A percentile compares a stretch with the other conserved stretches of the same genome.
These are phyloP conservation scores for Hortaea werneckii DNA, from an alignment of 2,329 filamentous ascomycete genomes.

Conservation along the genomic window DNA sequence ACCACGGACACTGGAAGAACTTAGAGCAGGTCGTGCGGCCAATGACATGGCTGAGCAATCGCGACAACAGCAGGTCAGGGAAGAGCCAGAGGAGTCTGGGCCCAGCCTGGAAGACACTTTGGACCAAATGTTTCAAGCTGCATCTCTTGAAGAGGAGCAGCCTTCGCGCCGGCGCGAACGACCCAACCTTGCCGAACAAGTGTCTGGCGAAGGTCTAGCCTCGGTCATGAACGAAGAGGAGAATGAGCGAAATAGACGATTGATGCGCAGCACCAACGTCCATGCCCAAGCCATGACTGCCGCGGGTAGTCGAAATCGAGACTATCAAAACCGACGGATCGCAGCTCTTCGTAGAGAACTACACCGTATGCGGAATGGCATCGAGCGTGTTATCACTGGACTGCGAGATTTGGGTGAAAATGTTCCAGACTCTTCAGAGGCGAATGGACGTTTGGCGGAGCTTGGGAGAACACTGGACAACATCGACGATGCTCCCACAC, in stretches of 20 bases:
- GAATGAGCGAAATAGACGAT: not conserved
- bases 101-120: slow-evolving; percentile 25
- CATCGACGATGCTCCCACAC: slow-evolving; percentile 14
- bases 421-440: slow-evolving; percentile 23
- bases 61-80: slow-evolving; percentile 5
- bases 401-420: slow-evolving; percentile 27
- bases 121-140: slow-evolving; percentile 24
- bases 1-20: slow-evolving; percentile 37
- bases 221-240: slow-evolving; percentile 11
- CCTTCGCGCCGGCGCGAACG: not conserved
- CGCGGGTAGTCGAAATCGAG: slow-evolving; percentile 20
- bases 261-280: slow-evolving; percentile 7
- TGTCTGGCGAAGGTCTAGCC: not conserved
- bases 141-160: slow-evolving; percentile 15
- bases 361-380: slow-evolving; percentile 27
- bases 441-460: slow-evolving; percentile 18
- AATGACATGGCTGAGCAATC: slow-evolving; percentile 18
- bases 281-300: slow-evolving; percentile 20
- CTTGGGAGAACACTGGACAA: slow-evolving; percentile 22
- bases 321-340: slow-evolving; percentile 26
- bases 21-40: slow-evolving; percentile 26
- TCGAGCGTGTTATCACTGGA: slow-evolving; percentile 28
- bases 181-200: not conserved
- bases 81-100: slow-evolving; percentile 8
- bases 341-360: slow-evolving; percentile 28